A percentile compares a stretch with the other conserved stretches of the same genome.
phyloP scores from a whole-genome alignment of 495 filamentous ascomycete genomes.

The Talaromyces stipitatus region DNA sequence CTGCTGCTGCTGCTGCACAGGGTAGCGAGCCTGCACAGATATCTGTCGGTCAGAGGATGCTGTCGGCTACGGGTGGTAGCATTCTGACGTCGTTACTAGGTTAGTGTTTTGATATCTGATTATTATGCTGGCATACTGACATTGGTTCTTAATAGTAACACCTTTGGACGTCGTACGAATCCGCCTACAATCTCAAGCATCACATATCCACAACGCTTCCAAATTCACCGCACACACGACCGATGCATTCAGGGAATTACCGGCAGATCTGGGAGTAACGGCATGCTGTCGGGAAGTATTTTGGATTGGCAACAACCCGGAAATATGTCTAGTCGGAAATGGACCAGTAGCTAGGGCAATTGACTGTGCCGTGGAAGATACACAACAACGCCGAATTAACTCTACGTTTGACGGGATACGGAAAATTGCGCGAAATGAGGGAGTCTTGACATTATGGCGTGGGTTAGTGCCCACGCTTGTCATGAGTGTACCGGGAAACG shows the following conservation, averaged over 20 bases:
- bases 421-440: conserved; percentile 97
- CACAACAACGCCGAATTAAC: conserved; percentile 71
- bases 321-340: conserved; percentile 65
- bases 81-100: conserved; percentile 83
- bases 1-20: not conserved
- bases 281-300: conserved; percentile 96
- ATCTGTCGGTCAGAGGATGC: conserved; percentile 81
- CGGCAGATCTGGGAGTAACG: conserved; percentile 79
- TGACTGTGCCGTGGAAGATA: conserved; percentile 84
- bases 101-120: conserved; percentile 33
- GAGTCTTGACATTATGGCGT: conserved; percentile 79
- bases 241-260: conserved; percentile 56
- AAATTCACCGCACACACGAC: conserved; percentile 40
- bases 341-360: conserved; percentile 28
- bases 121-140: not conserved
- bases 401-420: conserved; percentile 86
- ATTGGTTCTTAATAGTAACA: conserved; percentile 53
- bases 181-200: conserved; percentile 78
- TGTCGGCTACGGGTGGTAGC: conserved; percentile 86
- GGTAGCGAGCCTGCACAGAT: conserved; percentile 35
- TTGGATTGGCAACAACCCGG: conserved; percentile 80
- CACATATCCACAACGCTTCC: conserved; percentile 29
- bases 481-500: conserved; percentile 93
- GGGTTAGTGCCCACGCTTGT: conserved; percentile 85
- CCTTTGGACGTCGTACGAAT: conserved; percentile 96